Evolutionary conservation across 2,329 filamentous ascomycete genomes (phyloP).

Genomic region (Ambrosiella cleistominuta): DNA sequence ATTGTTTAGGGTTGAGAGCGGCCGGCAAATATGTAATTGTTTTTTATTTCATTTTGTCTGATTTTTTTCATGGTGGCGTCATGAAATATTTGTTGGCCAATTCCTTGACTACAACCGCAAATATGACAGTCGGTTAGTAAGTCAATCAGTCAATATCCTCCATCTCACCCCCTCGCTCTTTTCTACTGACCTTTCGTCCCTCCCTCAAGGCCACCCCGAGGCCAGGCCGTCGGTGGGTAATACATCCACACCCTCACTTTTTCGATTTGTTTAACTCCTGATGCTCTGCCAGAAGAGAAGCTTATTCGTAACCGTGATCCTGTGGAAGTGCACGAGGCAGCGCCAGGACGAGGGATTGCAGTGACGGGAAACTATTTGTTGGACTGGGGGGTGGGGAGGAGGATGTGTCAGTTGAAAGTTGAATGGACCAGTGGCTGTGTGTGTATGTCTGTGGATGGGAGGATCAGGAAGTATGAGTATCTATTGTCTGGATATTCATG

Average conservation of each 20-base stretch:
- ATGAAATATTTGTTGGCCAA: too few species aligned
- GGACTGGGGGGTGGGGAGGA: not conserved
- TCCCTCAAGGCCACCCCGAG: too few species aligned
- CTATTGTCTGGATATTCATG: too few species aligned
- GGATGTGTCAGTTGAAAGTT: not conserved
- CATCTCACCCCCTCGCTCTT: not conserved
- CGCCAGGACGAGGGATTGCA: not conserved
- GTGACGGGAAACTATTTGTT: not conserved
- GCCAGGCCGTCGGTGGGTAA: not conserved
- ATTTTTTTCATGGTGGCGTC: not conserved
- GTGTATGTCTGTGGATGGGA: too few species aligned
- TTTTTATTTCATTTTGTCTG: not conserved
- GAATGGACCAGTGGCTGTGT: not conserved
- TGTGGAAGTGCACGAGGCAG: not conserved
- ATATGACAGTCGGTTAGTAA: too few species aligned
- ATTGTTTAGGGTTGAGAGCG: too few species aligned
- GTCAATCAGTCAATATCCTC: too few species aligned
- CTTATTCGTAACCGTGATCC: constrained; percentile 3
- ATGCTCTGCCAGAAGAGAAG: constrained; percentile 7
- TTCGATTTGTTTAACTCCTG: not conserved
- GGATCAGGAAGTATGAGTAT: too few species aligned
- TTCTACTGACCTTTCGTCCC: not conserved
- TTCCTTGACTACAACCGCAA: too few species aligned
- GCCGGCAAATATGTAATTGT: not conserved
- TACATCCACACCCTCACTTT: not conserved